Conservation (phyloP, 345 rosid genomes). For the Hypericum perforatum region DNA sequence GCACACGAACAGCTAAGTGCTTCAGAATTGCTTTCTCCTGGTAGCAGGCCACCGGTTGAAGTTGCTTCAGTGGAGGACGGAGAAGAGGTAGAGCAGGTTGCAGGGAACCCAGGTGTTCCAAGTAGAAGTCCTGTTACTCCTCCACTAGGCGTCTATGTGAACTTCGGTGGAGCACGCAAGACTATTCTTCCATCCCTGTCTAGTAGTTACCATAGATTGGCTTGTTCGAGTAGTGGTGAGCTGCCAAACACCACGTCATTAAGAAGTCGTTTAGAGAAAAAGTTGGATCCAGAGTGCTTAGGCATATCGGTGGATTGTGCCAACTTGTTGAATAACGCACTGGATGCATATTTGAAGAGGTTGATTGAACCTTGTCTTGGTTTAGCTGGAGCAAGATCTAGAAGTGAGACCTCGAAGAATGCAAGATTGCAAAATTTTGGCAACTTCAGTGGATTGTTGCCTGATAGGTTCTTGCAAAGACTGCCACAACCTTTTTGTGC, state of each 20-base stretch:
- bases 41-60: conserved; percentile 77
- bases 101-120: conserved; percentile 67
- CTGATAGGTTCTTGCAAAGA: conserved; percentile 17
- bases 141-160: conserved; percentile 62
- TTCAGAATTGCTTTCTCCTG: conserved; percentile 61
- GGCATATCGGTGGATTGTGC: conserved; percentile 45
- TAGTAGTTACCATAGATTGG: conserved; percentile 18
- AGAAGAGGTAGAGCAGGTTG: conserved; percentile 85
- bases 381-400: conserved; percentile 42
- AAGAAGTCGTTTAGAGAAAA: conserved; percentile 51
- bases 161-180: conserved; percentile 37
- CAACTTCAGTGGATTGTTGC: conserved; percentile 15
- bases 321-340: conserved; percentile 56
- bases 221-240: conserved; percentile 48
- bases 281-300: conserved; percentile 55
- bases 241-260: conserved; percentile 73
- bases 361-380: conserved; percentile 62
- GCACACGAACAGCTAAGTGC: conserved; percentile 52
- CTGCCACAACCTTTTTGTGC: conserved; percentile 20
- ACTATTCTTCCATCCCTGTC: conserved; percentile 22
- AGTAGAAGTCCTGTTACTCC: conserved; percentile 75
- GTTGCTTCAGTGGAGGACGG: conserved; percentile 86
- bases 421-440: conserved; percentile 12
- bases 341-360: conserved; percentile 61
- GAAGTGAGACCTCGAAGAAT: conserved; percentile 17